Percentiles rank a stretch among this genome's conserved stretches.
Conservation (phyloP, 1,284 basidiomycete genomes). For the Ustilago trichophora region DNA sequence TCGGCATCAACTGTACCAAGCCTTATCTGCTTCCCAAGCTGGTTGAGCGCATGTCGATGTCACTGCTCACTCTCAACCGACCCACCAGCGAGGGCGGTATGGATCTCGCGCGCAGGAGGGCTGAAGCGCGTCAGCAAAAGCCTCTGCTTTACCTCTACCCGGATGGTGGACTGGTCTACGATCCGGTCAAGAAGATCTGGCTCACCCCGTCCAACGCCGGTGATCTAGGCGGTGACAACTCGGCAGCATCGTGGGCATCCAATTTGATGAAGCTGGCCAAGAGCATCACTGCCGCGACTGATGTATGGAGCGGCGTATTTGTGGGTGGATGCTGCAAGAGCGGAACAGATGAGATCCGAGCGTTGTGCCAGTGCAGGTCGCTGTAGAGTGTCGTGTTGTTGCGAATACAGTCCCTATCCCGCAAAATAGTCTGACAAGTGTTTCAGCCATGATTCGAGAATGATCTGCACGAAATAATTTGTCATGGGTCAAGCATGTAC, state of each 20-base stretch:
- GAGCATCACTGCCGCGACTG: slow-evolving; percentile 11
- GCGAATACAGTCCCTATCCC: too few species aligned
- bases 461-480: too few species aligned
- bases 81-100: slow-evolving; percentile 15
- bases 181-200: slow-evolving; percentile 50
- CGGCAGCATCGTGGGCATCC: slow-evolving; percentile 39
- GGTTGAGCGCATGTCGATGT: slow-evolving; percentile 36
- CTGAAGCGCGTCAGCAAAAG: slow-evolving; percentile 12
- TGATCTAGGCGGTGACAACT: slow-evolving; percentile 13
- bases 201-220: slow-evolving; percentile 25
- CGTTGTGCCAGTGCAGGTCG: slow-evolving; percentile 32
- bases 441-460: too few species aligned
- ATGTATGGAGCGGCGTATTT: slow-evolving; percentile 50
- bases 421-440: too few species aligned
- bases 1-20: slow-evolving; percentile 64
- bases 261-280: slow-evolving; percentile 42
- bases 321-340: slow-evolving; percentile 59
- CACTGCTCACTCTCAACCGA: slow-evolving; percentile 26
- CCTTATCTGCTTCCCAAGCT: slow-evolving; percentile 43
- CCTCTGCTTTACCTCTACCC: slow-evolving; percentile 60
- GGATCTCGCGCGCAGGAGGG: slow-evolving; percentile 14
- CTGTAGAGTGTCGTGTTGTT: slow-evolving; percentile 1
- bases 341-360: slow-evolving; percentile 46
- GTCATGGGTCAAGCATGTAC: too few species aligned
- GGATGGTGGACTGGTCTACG: slow-evolving; percentile 59